Evolutionary conservation across 2,329 filamentous ascomycete species (phyloP), one percentile per base, ranked within the genome.

Genomic region (Alternaria sp.): DNA sequence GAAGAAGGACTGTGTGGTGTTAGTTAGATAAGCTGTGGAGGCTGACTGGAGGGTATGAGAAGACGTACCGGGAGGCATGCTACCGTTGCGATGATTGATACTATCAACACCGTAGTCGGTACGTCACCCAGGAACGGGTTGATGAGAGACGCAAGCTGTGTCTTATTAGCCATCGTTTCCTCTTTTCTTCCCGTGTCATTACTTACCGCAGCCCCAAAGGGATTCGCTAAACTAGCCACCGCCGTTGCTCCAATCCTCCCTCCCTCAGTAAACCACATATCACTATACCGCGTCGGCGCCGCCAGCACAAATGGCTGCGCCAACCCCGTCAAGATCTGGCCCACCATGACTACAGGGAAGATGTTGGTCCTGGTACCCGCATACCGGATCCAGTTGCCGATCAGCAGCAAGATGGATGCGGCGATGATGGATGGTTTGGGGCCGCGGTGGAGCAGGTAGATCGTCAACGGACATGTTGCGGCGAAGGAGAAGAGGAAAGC

Each of bases 351-450:
- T 47, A 92, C 85, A 45, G 89, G 89, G 75, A 92, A 96, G 69
- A 84, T 86, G 54, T 79, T 81, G 46, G 82, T 84, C 63, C 73
- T 84, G 64, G 83, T 89, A 59, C 93, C 93, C 3, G 87, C 92
- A 82, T 92, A 97, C 57, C 94, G 90, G 70, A 98, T 87, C 94
- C 96, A 97, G 81, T 97, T 97, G 1, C 96, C 96, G 1, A 90
- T 72, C 6, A 98, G 85, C 20, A 95, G 84, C 37, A 98, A 86
- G 0, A 88, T 82, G 14, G 92, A 91, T 1, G 94, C 86, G 23
- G 85, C 85, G 63, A 96, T 84, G 75, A 97, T 93, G 58, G 93
- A 90, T 30, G 86, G 84, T 79, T 92, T 94, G 2, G 94, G 92
- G 0, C 94, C 93, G 56, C 86, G 87, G 80, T 97, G 93, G 30